Conservation (phyloP, 257 asterid species). For the Jacaranda mimosifolia region DNA sequence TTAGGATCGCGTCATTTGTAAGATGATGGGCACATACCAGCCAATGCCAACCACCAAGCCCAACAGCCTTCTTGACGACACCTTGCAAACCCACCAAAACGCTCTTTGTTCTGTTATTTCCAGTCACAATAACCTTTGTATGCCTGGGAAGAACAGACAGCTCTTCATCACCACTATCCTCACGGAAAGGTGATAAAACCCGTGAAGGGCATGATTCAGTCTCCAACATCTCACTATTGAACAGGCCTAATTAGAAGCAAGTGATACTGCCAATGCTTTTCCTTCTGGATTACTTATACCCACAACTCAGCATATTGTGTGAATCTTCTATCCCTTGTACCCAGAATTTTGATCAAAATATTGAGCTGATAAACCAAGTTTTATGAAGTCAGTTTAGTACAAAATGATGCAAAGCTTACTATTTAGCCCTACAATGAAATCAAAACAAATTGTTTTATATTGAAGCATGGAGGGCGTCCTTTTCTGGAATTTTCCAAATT, state of each 20-base stretch:
- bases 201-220: constrained; percentile 74
- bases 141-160: constrained; percentile 95
- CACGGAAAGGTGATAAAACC: constrained; percentile 73
- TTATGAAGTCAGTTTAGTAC: neutral
- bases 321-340: constrained; percentile 26
- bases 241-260: constrained; percentile 38
- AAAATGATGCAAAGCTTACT: constrained; percentile 10
- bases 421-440: neutral
- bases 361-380: constrained; percentile 13
- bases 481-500: constrained; percentile 16
- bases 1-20: neutral
- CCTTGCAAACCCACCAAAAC: constrained; percentile 97
- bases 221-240: constrained; percentile 64
- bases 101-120: constrained; percentile 95
- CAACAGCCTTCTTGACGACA: constrained; percentile 97
- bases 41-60: constrained; percentile 99
- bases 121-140: constrained; percentile 93
- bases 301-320: constrained; percentile 35
- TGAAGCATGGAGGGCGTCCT: neutral
- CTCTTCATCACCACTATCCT: constrained; percentile 94
- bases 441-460: constrained; percentile 23
- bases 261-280: constrained; percentile 11
- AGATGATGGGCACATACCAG: constrained; percentile 61
- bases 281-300: constrained; percentile 27
- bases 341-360: constrained; percentile 24